Base-by-base conservation (phyloP, 306 rosid species). In the Acacia confusa region DNA sequence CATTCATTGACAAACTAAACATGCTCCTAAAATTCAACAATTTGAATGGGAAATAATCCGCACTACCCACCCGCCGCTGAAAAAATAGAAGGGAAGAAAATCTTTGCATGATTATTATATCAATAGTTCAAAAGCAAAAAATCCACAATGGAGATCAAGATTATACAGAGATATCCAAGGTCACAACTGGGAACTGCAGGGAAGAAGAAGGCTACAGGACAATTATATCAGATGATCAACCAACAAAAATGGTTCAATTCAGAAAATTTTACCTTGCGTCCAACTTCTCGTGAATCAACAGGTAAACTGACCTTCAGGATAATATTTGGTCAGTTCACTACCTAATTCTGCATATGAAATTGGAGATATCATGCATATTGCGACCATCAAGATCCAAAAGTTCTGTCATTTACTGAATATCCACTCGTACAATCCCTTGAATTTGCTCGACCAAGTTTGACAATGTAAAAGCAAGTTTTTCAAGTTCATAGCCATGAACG, bases 291-390 rank as follows among this genome's bases (percentile, higher is more conserved):
- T 76, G 81, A 90, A 79, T 85, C 87, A 77, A 83, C 78, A 58
- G 94, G 88, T 86, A 89, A 90, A 90, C 87, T 86, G 97, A 89
- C 97, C 97, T 79, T 92, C 90, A 44, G 85, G 89, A 81, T 85
- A 82, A 87, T 83, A 84, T 36, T 78, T 74, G 80, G 88, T 87
- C 86, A 88, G 88, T 85, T 85, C 94, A 88, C 83, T 87, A 86
- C 93, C 92, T 85, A 87, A 34, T 82, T 83, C 97, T 93, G 95
- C 89, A 90, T 69, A 76, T 69, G 72, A 78, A 79, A 82, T 25
- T 30, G 47, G 22, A 81, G 40, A 79, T 19, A 73, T 70, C 71
- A 79, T 74, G 52, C 53, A 55, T 81, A 77, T 25, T 20, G 20
- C 17, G 53, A 52, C 75, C 43, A 68, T 41, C 20, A 17, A 32